phyloP scores from a whole-genome alignment of 1,284 basidiomycete species.

The Phylloboletellus chloephorus region DNA sequence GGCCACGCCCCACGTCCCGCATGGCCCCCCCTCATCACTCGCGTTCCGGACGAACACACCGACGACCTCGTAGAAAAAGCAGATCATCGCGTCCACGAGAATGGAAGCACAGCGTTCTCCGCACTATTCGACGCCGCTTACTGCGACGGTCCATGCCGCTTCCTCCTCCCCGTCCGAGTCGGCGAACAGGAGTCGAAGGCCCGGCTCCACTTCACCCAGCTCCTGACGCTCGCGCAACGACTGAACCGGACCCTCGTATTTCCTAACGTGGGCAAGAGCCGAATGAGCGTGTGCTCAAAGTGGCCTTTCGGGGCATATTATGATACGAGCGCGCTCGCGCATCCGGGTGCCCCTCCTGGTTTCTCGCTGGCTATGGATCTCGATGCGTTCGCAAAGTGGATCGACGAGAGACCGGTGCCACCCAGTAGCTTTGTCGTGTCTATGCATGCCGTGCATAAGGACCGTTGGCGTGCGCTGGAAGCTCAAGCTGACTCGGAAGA shows the following conservation, averaged over 20 bases:
- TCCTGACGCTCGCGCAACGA: conserved; percentile 37
- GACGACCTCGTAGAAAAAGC: neutral
- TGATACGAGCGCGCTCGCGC: conserved; percentile 23
- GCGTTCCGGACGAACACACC: conserved; percentile 9
- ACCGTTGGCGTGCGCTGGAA: neutral
- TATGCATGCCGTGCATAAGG: conserved; percentile 9
- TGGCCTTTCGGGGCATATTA: conserved; percentile 45
- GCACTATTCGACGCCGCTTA: conserved; percentile 13
- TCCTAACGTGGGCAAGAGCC: conserved; percentile 47
- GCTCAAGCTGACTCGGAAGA: neutral
- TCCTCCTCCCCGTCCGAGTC: conserved; percentile 44
- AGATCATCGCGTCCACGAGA: neutral
- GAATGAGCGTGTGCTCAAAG: conserved; percentile 42
- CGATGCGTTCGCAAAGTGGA: conserved; percentile 17
- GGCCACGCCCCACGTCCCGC: neutral
- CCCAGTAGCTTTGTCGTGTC: conserved; percentile 13
- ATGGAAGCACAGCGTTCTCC: neutral
- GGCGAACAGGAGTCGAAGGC: conserved; percentile 49
- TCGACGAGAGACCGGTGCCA: conserved; percentile 7
- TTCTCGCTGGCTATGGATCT: conserved; percentile 7
- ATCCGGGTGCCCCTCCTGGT: neutral
- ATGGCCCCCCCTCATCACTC: conserved; percentile 16
- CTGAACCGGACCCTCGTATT: conserved; percentile 48
- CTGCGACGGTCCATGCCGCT: conserved; percentile 32
- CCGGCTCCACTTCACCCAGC: conserved; percentile 42